These are phyloP conservation scores for Styphnolobium japonicum DNA, from an alignment of 306 rosid genomes.

Conservation along the genomic window DNA sequence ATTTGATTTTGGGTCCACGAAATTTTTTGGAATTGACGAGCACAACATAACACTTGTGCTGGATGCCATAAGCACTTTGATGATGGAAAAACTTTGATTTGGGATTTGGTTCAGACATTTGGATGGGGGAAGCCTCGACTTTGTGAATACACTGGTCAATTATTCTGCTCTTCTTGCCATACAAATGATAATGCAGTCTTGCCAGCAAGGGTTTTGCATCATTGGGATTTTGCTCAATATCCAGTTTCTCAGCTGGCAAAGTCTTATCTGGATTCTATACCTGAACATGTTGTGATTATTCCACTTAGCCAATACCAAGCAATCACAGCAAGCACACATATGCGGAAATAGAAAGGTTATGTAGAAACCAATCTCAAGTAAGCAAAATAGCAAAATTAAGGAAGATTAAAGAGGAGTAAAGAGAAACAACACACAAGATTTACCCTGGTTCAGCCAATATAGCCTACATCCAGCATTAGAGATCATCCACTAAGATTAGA, in stretches of 20 bases:
- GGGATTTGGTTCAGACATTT: slow-evolving; percentile 81
- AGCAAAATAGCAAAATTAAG: too few species aligned
- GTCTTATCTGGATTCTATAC: slow-evolving; percentile 91
- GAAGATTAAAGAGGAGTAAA: too few species aligned
- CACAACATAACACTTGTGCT: slow-evolving; percentile 85
- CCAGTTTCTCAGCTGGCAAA: slow-evolving; percentile 93
- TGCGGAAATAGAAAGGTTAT: too few species aligned
- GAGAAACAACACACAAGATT: too few species aligned
- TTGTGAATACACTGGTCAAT: slow-evolving; percentile 89
- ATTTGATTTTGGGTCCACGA: slow-evolving; percentile 47
- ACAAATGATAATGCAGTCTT: slow-evolving; percentile 86
- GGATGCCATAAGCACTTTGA: slow-evolving; percentile 93
- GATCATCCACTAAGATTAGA: too few species aligned
- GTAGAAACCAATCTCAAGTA: too few species aligned
- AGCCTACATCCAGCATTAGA: too few species aligned
- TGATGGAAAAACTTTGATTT: slow-evolving; percentile 67
- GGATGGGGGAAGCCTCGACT: slow-evolving; percentile 98
- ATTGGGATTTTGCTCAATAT: slow-evolving; percentile 80
- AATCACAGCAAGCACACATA: too few species aligned
- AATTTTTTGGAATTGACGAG: slow-evolving; percentile 43
- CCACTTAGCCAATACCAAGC: too few species aligned
- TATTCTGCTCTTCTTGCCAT: slow-evolving; percentile 93
- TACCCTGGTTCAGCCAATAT: too few species aligned
- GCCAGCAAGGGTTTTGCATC: slow-evolving; percentile 94
- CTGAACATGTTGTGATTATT: too few species aligned